A percentile compares a stretch with the other conserved stretches of the same genome.
phyloP scores from a whole-genome alignment of 129 eudicot species.

The Ambrosia trifida region DNA sequence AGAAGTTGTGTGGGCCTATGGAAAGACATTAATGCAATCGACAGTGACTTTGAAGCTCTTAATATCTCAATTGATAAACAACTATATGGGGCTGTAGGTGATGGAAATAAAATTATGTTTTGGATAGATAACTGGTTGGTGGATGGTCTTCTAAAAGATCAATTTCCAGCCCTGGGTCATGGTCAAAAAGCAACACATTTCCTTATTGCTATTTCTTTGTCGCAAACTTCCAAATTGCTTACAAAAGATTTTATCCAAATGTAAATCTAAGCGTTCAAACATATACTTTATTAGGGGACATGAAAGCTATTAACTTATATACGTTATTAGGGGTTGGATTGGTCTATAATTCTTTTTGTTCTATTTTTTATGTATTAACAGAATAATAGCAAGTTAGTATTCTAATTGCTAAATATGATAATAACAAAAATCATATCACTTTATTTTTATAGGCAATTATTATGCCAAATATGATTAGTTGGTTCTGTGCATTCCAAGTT shows the following conservation, averaged over 20 bases:
- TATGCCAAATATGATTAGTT: too few relatives aligned
- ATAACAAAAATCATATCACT: neutral
- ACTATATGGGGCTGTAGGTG: too few relatives aligned
- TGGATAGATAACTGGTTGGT: too few relatives aligned
- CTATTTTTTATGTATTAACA: too few relatives aligned
- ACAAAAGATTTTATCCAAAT: neutral
- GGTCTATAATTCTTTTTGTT: neutral
- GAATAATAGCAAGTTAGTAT: neutral
- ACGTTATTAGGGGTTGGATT: neutral
- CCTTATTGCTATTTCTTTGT: slow-evolving; percentile 10
- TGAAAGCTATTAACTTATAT: neutral
- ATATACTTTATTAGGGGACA: neutral
- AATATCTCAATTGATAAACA: too few relatives aligned
- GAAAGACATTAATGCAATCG: too few relatives aligned
- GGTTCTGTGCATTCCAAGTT: neutral
- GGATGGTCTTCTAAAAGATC: too few relatives aligned
- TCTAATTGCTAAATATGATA: neutral
- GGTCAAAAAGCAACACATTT: slow-evolving; percentile 33
- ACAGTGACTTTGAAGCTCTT: too few relatives aligned
- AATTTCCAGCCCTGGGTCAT: neutral
- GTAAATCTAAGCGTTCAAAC: neutral
- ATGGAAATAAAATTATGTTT: too few relatives aligned
- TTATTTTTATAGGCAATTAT: too few relatives aligned
- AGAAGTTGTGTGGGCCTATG: too few relatives aligned
- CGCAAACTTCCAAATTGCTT: slow-evolving; percentile 27